A percentile compares a stretch with the other conserved stretches of the same genome.
Conservation (phyloP, 176 grass and related monocot species). For the Tillandsia fasciculata region DNA sequence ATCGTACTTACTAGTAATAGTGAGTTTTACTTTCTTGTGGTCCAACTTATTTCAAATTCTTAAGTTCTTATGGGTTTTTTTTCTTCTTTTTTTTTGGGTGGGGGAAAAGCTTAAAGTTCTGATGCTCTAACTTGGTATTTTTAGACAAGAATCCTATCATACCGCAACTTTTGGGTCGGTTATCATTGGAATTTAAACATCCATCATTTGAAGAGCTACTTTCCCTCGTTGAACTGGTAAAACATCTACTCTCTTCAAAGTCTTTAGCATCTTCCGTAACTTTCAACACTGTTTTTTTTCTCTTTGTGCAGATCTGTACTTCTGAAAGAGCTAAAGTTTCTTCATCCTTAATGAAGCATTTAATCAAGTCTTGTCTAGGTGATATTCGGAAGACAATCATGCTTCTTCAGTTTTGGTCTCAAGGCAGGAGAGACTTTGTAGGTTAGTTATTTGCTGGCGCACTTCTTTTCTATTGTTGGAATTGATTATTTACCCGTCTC, state of each 20-base stretch:
- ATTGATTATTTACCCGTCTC: background rate
- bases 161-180: slow-evolving; percentile 53
- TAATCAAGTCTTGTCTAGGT: slow-evolving; percentile 50
- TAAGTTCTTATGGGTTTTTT: background rate
- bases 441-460: slow-evolving; percentile 25
- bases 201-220: slow-evolving; percentile 73
- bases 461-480: background rate
- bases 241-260: slow-evolving; percentile 7
- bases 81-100: slow-evolving; percentile 15
- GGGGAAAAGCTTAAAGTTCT: slow-evolving; percentile 15
- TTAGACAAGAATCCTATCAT: slow-evolving; percentile 71
- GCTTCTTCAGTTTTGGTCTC: slow-evolving; percentile 93
- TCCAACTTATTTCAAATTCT: slow-evolving; percentile 4
- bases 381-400: slow-evolving; percentile 75
- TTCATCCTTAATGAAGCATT: slow-evolving; percentile 38
- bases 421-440: slow-evolving; percentile 41
- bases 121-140: slow-evolving; percentile 19
- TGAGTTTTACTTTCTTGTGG: slow-evolving; percentile 26
- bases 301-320: slow-evolving; percentile 64
- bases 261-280: background rate
- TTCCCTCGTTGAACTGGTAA: slow-evolving; percentile 60
- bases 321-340: slow-evolving; percentile 51
- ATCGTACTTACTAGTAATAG: slow-evolving; percentile 98
- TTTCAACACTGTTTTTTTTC: slow-evolving; percentile 15
- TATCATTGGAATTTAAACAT: slow-evolving; percentile 68